These are phyloP conservation scores for Begonia peltatifolia DNA, from an alignment of 306 rosid genomes.

Conservation along the genomic window DNA sequence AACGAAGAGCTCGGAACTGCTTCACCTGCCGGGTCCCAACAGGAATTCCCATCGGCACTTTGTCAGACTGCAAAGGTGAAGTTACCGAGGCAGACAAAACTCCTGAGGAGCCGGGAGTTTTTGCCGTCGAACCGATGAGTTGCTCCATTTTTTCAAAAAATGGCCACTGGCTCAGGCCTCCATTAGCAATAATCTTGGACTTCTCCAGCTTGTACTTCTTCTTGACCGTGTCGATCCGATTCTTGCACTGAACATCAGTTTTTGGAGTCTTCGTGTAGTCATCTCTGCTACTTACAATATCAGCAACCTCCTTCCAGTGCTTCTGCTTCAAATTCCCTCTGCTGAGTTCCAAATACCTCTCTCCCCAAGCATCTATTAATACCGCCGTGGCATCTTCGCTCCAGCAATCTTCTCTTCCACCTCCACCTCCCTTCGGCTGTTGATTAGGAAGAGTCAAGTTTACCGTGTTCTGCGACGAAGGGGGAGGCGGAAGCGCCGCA, in stretches of 20 bases:
- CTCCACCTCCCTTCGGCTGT: constrained; percentile 35
- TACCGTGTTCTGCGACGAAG: constrained; percentile 20
- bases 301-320: constrained; percentile 98
- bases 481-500: constrained; percentile 38
- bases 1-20: constrained; percentile 22
- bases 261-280: constrained; percentile 55
- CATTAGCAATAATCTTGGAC: constrained; percentile 49
- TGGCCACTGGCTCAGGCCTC: constrained; percentile 63
- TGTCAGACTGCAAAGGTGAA: constrained; percentile 21
- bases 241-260: constrained; percentile 91
- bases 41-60: constrained; percentile 61
- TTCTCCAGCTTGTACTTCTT: constrained; percentile 93
- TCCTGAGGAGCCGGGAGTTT: constrained; percentile 20
- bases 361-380: constrained; percentile 97
- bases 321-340: constrained; percentile 93
- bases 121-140: constrained; percentile 58
- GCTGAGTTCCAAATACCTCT: constrained; percentile 83
- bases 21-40: constrained; percentile 34
- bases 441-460: constrained; percentile 63
- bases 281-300: constrained; percentile 65
- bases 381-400: constrained; percentile 90
- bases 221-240: constrained; percentile 91
- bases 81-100: constrained; percentile 9
- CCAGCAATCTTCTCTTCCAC: constrained; percentile 97
- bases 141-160: constrained; percentile 55